Base-by-base conservation (phyloP, 345 rosid genomes). In the Anastatica hierochuntica region DNA sequence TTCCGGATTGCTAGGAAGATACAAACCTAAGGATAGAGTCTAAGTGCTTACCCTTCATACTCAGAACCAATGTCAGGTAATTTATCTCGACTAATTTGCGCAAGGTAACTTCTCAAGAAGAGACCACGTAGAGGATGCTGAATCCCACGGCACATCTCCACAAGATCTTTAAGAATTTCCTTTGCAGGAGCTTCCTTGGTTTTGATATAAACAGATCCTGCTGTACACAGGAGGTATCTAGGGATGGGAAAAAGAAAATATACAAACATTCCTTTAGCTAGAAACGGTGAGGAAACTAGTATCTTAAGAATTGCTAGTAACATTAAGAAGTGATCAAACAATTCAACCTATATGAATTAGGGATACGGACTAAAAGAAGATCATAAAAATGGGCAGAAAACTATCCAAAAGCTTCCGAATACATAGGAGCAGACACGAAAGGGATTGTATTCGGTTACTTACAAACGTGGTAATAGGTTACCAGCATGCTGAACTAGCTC, bases 401-500 rank as follows among this genome's bases (percentile, higher is more conserved):
- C 14, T 0, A 40, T 41, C 15, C 42, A 44, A 46, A 30, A 10
- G 2, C 45, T 40, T 49, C 13, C 36, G 10, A 48, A 14, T 24
- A 38, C 19, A 30, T 27, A 39, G 49, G 10, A 40, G 24, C 11
- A 34, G 10, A 43, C 14, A 46, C 30, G 44, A 44, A 24, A 30
- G 9, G 39, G 54, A 36, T 15, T 56, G 62, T 48, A 35, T 54
- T 1, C 0, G 24, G 27, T 37, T 5, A 71, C 99, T 79, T 63
- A 92, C 99, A 81, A 62, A 72, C 97, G 82, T 36, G 99, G 99
- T 71, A 92, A 70, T 67, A 88, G 81, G 82, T 92, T 92, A 45
- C 99, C 99, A 24, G 99, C 97, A 54, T 92, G 94, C 73, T 92
- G 99, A 53, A 92, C 99, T 4, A 88, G 88, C 73, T 92, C 95